Percentiles rank a stretch among this genome's conserved stretches.
Evolutionary conservation across 2,329 filamentous ascomycete genomes (phyloP).

Genomic region (Exserohilum turcica): DNA sequence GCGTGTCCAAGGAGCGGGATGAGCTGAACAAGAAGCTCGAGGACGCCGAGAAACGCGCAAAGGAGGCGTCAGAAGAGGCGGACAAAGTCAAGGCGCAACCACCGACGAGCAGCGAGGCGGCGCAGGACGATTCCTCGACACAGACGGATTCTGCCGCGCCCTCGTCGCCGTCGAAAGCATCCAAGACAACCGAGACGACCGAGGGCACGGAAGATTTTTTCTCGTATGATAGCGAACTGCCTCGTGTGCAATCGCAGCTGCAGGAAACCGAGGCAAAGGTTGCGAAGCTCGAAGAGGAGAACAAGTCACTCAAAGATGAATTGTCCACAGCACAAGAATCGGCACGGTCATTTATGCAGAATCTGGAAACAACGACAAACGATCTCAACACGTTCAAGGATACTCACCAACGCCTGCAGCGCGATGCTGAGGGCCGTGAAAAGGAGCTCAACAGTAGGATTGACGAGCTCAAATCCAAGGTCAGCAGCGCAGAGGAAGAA

Average conservation of each 20-base stretch:
- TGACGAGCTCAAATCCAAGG: slow-evolving; percentile 35
- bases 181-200: slow-evolving; percentile 32
- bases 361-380: slow-evolving; percentile 68
- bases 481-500: slow-evolving; percentile 51
- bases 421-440: slow-evolving; percentile 39
- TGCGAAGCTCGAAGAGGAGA: slow-evolving; percentile 69
- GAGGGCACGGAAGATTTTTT: slow-evolving; percentile 76
- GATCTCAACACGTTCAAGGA: slow-evolving; percentile 65
- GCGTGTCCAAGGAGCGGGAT: slow-evolving; percentile 81
- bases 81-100: slow-evolving; percentile 55
- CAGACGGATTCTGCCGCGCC: slow-evolving; percentile 33
- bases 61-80: slow-evolving; percentile 68
- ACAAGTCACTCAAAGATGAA: slow-evolving; percentile 71
- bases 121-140: slow-evolving; percentile 36
- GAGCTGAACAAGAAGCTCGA: slow-evolving; percentile 76
- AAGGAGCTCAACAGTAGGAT: slow-evolving; percentile 37
- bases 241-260: slow-evolving; percentile 76
- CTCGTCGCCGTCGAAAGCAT: slow-evolving; percentile 33
- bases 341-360: slow-evolving; percentile 55
- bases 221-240: slow-evolving; percentile 87
- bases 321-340: slow-evolving; percentile 74
- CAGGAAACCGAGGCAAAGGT: slow-evolving; percentile 73
- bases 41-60: slow-evolving; percentile 68
- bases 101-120: slow-evolving; percentile 15
- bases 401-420: slow-evolving; percentile 52